phyloP scores from a whole-genome alignment of 2,329 filamentous ascomycete genomes.

The Ploettnerulaceae sp. region DNA sequence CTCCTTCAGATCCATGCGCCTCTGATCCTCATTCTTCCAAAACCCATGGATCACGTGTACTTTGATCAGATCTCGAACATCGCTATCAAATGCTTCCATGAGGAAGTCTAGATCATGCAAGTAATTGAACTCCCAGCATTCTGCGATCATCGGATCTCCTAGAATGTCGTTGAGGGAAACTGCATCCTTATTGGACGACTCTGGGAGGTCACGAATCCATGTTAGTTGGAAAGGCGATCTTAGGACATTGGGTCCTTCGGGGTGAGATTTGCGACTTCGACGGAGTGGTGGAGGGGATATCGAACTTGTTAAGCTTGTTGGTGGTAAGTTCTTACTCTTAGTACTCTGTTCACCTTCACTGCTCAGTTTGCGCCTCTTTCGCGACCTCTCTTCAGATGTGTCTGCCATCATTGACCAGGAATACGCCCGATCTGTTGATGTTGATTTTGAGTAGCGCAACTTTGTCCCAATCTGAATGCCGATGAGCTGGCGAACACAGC shows the following conservation, averaged over 20 bases:
- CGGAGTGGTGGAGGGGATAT: slow-evolving; percentile 32
- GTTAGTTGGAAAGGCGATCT: slow-evolving; percentile 56
- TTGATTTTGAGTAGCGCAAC: too few relatives aligned
- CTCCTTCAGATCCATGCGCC: slow-evolving; percentile 41
- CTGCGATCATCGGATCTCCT: slow-evolving; percentile 51
- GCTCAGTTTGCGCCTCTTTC: slow-evolving; percentile 27
- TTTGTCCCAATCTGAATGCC: too few relatives aligned
- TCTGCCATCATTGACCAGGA: too few relatives aligned
- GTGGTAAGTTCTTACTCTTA: slow-evolving; percentile 10
- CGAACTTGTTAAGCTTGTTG: slow-evolving; percentile 21
- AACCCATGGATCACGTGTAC: slow-evolving; percentile 60
- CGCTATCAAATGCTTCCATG: slow-evolving; percentile 50
- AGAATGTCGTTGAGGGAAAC: slow-evolving; percentile 53
- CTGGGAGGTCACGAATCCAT: slow-evolving; percentile 48
- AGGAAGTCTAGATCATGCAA: slow-evolving; percentile 54
- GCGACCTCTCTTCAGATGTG: slow-evolving; percentile 23
- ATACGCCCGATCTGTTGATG: too few relatives aligned
- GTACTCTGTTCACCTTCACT: slow-evolving; percentile 10
- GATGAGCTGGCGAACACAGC: too few relatives aligned
- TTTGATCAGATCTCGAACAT: slow-evolving; percentile 47
- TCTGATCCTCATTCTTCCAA: slow-evolving; percentile 59
- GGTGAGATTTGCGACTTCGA: slow-evolving; percentile 8
- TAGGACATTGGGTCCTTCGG: slow-evolving; percentile 15
- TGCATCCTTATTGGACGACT: slow-evolving; percentile 50
- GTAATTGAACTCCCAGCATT: slow-evolving; percentile 55